Evolutionary conservation across 305 asterid species (phyloP).

Genomic region (Fraxinus latifolia): DNA sequence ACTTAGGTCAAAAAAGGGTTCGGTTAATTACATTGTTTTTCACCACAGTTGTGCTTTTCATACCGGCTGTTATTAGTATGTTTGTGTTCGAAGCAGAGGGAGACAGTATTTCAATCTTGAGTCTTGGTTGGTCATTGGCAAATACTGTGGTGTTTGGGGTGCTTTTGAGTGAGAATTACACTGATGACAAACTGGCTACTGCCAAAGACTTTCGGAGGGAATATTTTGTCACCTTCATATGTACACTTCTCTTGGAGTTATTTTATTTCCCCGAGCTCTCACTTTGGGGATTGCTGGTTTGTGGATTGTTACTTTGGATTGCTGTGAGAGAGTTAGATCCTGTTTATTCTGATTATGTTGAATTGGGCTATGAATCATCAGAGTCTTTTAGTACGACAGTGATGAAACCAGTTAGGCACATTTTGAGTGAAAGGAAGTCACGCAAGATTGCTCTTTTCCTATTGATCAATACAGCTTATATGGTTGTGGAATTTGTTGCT

Average conservation of each 20-base stretch:
- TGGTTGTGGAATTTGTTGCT: constrained; percentile 85
- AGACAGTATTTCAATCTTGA: constrained; percentile 53
- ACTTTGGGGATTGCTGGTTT: constrained; percentile 80
- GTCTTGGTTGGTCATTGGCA: constrained; percentile 79
- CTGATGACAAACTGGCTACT: constrained; percentile 49
- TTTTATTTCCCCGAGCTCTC: constrained; percentile 82
- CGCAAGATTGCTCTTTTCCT: constrained; percentile 82
- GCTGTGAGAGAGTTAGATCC: constrained; percentile 68
- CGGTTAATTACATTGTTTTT: constrained; percentile 65
- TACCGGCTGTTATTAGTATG: constrained; percentile 83
- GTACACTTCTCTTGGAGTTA: constrained; percentile 75
- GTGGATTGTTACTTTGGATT: constrained; percentile 74
- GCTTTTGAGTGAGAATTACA: constrained; percentile 80
- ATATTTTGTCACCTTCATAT: constrained; percentile 67
- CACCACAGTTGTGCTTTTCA: constrained; percentile 57
- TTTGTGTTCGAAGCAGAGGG: constrained; percentile 79
- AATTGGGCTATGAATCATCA: constrained; percentile 62
- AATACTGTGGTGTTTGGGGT: constrained; percentile 88
- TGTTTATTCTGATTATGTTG: constrained; percentile 42
- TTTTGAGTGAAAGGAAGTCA: constrained; percentile 80
- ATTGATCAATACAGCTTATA: constrained; percentile 85
- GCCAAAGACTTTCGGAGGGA: constrained; percentile 66
- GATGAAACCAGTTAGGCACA: constrained; percentile 78
- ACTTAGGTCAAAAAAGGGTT: constrained; percentile 62
- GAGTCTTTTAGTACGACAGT: constrained; percentile 43